These are phyloP conservation scores for Wallacemonas sp. DNA, from an alignment of 208 protist genomes.

Conservation along the genomic window DNA sequence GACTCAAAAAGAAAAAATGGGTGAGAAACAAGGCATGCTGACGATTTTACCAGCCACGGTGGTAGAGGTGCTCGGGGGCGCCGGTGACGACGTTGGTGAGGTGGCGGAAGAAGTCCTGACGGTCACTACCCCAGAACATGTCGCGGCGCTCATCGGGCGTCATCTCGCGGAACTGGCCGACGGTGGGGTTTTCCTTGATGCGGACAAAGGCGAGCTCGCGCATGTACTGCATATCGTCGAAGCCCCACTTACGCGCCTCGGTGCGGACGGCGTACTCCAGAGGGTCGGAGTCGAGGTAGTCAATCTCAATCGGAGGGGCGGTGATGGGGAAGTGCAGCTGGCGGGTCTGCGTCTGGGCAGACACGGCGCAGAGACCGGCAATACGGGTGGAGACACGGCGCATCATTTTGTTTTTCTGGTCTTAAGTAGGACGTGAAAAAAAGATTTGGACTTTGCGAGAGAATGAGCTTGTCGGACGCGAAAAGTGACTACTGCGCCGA, in stretches of 20 bases:
- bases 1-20: too few relatives aligned
- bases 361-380: conserved; percentile 25
- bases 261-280: conserved; percentile 86
- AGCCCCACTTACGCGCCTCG: conserved; percentile 87
- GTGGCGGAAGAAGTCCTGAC: conserved; percentile 87
- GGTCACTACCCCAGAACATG: conserved; percentile 87
- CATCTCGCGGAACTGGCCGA: conserved; percentile 86
- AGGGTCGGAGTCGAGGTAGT: conserved; percentile 85
- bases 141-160: conserved; percentile 80
- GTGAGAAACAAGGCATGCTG: too few relatives aligned
- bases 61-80: conserved; percentile 85
- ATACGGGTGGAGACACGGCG: conserved; percentile 52
- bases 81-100: conserved; percentile 74
- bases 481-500: conserved; percentile 2
- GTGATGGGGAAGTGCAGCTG: conserved; percentile 84
- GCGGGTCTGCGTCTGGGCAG: conserved; percentile 40
- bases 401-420: conserved; percentile 34
- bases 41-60: conserved; percentile 74
- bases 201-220: conserved; percentile 89
- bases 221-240: conserved; percentile 88
- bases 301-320: conserved; percentile 79
- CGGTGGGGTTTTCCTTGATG: conserved; percentile 87
- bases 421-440: neutral
- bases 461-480: conserved; percentile 2
- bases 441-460: neutral